These are phyloP conservation scores for Aspergillus ustus DNA, from an alignment of 2,329 filamentous ascomycete genomes.

Conservation along the genomic window DNA sequence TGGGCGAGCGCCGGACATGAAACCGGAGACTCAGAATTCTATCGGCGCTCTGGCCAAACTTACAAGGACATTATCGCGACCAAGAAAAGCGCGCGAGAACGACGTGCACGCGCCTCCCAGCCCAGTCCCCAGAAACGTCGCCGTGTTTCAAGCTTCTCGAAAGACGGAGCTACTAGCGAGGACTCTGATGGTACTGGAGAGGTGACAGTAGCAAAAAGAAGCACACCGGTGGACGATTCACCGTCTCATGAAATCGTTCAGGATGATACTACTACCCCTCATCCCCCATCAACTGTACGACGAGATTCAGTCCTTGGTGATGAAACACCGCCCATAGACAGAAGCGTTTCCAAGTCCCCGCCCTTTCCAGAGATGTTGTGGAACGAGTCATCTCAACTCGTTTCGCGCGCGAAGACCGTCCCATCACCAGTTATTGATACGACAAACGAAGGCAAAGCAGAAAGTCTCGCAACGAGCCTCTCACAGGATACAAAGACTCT, in stretches of 20 bases:
- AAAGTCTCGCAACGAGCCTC: background rate
- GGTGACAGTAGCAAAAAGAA: background rate
- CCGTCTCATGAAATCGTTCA: background rate
- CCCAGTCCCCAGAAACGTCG: conserved; percentile 27
- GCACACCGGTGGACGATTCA: background rate
- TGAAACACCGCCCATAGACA: background rate
- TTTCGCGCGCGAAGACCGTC: background rate
- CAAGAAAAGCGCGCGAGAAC: conserved; percentile 42
- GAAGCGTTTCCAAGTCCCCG: background rate
- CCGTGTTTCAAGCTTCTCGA: conserved; percentile 26
- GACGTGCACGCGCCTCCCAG: conserved; percentile 15
- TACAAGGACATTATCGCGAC: conserved; percentile 53
- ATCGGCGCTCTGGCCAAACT: conserved; percentile 53
- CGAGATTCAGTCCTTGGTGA: background rate
- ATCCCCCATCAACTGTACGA: background rate
- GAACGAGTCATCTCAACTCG: background rate
- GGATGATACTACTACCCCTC: background rate
- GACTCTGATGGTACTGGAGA: background rate
- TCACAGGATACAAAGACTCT: background rate
- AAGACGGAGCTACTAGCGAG: background rate
- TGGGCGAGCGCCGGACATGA: conserved; percentile 51
- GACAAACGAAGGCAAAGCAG: background rate
- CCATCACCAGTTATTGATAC: background rate
- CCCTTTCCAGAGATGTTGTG: background rate
- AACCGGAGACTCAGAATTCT: conserved; percentile 48